Base-by-base conservation (phyloP, 106 monocot genomes). In the Narthecium ossifragum region DNA sequence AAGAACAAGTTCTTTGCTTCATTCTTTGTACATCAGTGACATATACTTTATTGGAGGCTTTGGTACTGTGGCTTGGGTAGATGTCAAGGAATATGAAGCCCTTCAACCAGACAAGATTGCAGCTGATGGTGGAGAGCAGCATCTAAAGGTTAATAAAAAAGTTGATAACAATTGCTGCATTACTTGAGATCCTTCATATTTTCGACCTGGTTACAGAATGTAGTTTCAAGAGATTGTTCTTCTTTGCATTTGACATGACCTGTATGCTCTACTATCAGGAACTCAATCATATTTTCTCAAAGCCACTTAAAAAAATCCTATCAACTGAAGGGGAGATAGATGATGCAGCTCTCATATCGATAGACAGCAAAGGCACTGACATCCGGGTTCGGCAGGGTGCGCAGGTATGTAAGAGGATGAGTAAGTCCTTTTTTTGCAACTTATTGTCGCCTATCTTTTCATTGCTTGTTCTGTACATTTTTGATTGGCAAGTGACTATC, bases 31-130 rank as follows among this genome's bases (percentile, higher is more conserved):
- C 31, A 53, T 15, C 66, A 93, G 93, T 63, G 93, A 88, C 63
- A 72, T 93, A 65, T 93, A 93, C 67, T 93, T 93, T 51, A 88
- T 93, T 56, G 93, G 93, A 51, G 93, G 93, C 20, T 93, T 93
- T 62, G 93, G 93, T 13, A 93, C 93, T 34, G 88, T 93, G 34
- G 76, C 79, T 47, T 93, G 88, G 93, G 48, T 93, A 59, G 88
- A 93, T 77, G 93, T 88, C 31, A 73, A 82, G 30, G 88, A 85
- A 51, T 93, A 85, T 31, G 93, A 93, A 61, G 55, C 60, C 33
- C 47, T 76, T 62, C 64, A 77, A 71, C 88, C 93, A 59, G 93
- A 93, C 45, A 88, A 85, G 76, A 93, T 93, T 63, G 85, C 85
- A 37, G 74, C 73, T 66, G 72, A 78, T 75, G 88, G 88, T 32